Percentiles rank a stretch among this genome's conserved stretches.
phyloP scores from a whole-genome alignment of 2,329 filamentous ascomycete genomes.

The Penicillium sp. region DNA sequence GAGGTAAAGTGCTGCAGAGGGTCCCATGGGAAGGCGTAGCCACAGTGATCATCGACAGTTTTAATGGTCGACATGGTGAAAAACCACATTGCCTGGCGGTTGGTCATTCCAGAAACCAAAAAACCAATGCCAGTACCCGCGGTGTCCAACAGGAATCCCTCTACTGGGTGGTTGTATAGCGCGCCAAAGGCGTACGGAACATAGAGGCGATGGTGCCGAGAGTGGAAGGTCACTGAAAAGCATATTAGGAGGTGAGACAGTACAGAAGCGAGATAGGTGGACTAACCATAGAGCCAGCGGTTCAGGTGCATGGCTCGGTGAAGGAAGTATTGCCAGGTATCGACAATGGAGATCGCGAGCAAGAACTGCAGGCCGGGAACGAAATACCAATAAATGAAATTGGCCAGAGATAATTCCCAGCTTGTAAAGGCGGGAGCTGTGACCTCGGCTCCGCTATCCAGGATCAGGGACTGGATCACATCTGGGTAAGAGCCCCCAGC shows the following conservation, averaged over 20 bases:
- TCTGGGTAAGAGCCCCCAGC: conserved; percentile 76
- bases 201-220: conserved; percentile 91
- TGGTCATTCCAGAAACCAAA: conserved; percentile 73
- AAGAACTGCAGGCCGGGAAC: conserved; percentile 74
- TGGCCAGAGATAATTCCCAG: conserved; percentile 74
- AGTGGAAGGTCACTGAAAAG: conserved; percentile 73
- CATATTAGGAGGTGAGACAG: conserved; percentile 10
- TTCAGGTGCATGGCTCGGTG: conserved; percentile 97
- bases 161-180: conserved; percentile 91
- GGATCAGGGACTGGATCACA: conserved; percentile 55
- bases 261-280: not conserved
- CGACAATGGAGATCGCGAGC: conserved; percentile 68
- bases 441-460: conserved; percentile 45
- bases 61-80: conserved; percentile 87
- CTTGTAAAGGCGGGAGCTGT: conserved; percentile 66
- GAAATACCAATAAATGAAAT: conserved; percentile 69
- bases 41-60: conserved; percentile 96
- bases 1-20: conserved; percentile 84
- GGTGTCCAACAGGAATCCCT: conserved; percentile 90
- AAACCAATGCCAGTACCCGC: conserved; percentile 79
- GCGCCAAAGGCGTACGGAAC: conserved; percentile 97
- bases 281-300: conserved; percentile 90
- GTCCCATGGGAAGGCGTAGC: conserved; percentile 92
- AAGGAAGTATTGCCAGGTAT: conserved; percentile 97
- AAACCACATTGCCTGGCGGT: conserved; percentile 80